phyloP scores from a whole-genome alignment of 345 rosid species.

The Trapa incisa region DNA sequence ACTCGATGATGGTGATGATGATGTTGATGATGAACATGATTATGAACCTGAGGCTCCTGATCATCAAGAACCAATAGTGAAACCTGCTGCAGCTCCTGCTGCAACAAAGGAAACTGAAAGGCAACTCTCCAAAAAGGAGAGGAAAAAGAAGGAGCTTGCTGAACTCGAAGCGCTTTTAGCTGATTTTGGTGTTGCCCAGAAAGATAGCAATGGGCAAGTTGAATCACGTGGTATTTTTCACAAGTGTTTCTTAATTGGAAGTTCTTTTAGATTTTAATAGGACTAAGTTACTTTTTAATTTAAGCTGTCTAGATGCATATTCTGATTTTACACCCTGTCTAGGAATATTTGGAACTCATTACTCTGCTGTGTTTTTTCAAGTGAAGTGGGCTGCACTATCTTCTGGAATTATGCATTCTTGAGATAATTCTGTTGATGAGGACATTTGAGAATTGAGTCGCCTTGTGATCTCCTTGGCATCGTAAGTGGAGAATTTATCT shows the following conservation, averaged over 20 bases:
- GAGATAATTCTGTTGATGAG: not conserved
- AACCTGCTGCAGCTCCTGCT: conserved; percentile 36
- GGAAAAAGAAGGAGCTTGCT: conserved; percentile 76
- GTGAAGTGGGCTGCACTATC: not conserved
- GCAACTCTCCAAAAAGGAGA: conserved; percentile 85
- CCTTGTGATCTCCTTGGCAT: too few relatives aligned
- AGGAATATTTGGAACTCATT: too few relatives aligned
- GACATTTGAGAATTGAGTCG: too few relatives aligned
- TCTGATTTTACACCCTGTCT: not conserved
- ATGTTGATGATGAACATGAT: conserved; percentile 61
- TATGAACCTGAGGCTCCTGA: conserved; percentile 40
- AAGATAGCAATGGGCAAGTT: conserved; percentile 39
- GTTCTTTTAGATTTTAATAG: not conserved
- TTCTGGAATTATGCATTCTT: not conserved
- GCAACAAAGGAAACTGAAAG: conserved; percentile 57
- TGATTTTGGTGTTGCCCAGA: conserved; percentile 45
- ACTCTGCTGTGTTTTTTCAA: not conserved
- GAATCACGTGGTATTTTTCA: conserved; percentile 13
- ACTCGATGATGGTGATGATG: conserved; percentile 73
- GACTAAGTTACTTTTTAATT: not conserved
- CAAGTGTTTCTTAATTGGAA: not conserved
- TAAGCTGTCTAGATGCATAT: not conserved
- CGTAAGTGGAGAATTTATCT: too few relatives aligned
- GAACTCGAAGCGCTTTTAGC: conserved; percentile 88
- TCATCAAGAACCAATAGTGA: conserved; percentile 38